Base-by-base conservation (phyloP, 768 basidiomycete genomes). In the Suillus ampliporus region DNA sequence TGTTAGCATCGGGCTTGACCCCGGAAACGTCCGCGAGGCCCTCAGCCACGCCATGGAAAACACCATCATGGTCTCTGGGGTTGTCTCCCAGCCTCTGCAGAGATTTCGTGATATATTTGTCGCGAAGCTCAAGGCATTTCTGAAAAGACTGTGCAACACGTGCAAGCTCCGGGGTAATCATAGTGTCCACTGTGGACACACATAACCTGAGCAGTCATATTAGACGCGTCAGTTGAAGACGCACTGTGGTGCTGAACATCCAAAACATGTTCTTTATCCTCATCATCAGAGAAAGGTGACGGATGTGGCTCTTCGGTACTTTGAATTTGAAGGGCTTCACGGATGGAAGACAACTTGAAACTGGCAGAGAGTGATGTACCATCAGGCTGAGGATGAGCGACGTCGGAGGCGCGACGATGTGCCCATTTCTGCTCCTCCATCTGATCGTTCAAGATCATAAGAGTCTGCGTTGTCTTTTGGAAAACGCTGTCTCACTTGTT, bases 81-180 rank as follows among this genome's bases (percentile, higher is more conserved):
- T 99, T 92, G 77, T 99, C 97, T 3, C 97, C 97, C 4, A 99
- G 86, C 59, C 94, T 84, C 74, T 99, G 97, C 5, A 89, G 84
- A 1, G 96, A 98, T 63, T 86, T 85, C 7, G 80, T 67, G 79
- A 97, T 95, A 79, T 98, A 99, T 77, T 98, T 99, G 79, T 99
- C 97, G 31, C 97, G 91, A 21, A 99, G 81, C 59, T 92, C 87
- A 52, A 99, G 87, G 72, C 97, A 99, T 70, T 82, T 87, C 62
- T 90, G 87, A 71, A 99, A 86, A 1, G 89, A 83, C 64, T 88
- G 82, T 64, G 91, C 88, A 15, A 94, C 80, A 9, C 80, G 76
- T 13, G 79, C 74, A 58, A 84, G 80, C 69, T 89, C 88, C 3
- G 78, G 74, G 15, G 67, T 72, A 54, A 77, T 43, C 52, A 68